Conservation (phyloP, 805 yeast species). For the Kodamaea neixiangensis region DNA sequence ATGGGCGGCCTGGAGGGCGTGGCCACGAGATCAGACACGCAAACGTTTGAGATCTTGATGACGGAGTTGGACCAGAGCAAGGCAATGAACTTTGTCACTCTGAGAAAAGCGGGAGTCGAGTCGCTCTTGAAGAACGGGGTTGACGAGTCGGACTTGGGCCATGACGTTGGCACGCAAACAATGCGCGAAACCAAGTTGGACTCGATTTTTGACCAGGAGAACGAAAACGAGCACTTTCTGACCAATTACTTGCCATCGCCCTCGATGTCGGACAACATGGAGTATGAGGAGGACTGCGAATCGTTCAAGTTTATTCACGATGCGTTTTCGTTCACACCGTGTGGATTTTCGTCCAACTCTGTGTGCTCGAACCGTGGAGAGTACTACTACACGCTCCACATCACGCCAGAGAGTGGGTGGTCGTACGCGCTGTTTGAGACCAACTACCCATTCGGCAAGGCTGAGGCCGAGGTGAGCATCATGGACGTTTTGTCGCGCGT, state of each 20-base stretch:
- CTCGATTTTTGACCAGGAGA: slow-evolving; percentile 42
- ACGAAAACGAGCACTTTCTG: slow-evolving; percentile 4
- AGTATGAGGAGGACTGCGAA: slow-evolving; percentile 18
- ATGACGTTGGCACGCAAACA: slow-evolving; percentile 69
- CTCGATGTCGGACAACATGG: slow-evolving; percentile 28
- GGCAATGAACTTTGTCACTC: slow-evolving; percentile 60
- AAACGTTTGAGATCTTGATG: slow-evolving; percentile 89
- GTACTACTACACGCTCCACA: slow-evolving; percentile 78
- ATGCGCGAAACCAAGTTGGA: slow-evolving; percentile 65
- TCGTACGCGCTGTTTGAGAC: slow-evolving; percentile 96
- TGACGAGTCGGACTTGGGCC: slow-evolving; percentile 73
- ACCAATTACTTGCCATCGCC: slow-evolving; percentile 37
- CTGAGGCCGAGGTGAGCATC: slow-evolving; percentile 40
- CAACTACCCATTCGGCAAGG: slow-evolving; percentile 58
- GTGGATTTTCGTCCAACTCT: slow-evolving; percentile 93
- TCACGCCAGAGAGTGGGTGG: slow-evolving; percentile 93
- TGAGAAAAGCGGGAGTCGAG: slow-evolving; percentile 47
- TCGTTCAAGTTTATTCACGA: slow-evolving; percentile 57
- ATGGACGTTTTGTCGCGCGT: slow-evolving; percentile 60
- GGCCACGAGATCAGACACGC: slow-evolving; percentile 41
- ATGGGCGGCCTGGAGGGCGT: slow-evolving; percentile 23
- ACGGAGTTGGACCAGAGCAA: slow-evolving; percentile 66
- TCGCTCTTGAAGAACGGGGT: slow-evolving; percentile 42
- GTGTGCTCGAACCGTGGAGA: slow-evolving; percentile 51
- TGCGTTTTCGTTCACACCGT: slow-evolving; percentile 89